These are phyloP conservation scores for Triticum timopheevii DNA, from an alignment of 176 grass and related monocot genomes.

Conservation along the genomic window DNA sequence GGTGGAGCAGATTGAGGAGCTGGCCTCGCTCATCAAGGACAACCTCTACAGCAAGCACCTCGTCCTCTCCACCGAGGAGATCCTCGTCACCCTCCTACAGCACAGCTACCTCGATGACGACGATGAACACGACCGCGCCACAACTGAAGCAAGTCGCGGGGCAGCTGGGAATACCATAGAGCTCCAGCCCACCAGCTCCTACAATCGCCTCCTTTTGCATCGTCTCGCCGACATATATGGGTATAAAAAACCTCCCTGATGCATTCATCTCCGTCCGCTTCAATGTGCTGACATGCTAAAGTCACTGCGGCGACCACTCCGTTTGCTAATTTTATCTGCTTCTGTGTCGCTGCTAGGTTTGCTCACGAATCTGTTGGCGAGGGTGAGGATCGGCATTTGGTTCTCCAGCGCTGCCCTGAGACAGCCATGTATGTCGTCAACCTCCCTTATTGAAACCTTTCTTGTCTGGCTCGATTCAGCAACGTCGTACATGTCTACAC, in stretches of 20 bases:
- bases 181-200: constrained; percentile 76
- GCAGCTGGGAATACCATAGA: constrained; percentile 47
- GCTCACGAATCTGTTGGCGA: constrained; percentile 89
- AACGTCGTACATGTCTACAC: neutral
- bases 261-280: neutral
- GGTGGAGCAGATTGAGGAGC: constrained; percentile 66
- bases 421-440: constrained; percentile 73
- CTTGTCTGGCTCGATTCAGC: neutral
- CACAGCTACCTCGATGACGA: constrained; percentile 3
- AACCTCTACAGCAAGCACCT: constrained; percentile 96
- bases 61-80: constrained; percentile 86
- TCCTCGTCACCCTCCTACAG: constrained; percentile 52
- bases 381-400: constrained; percentile 74
- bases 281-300: neutral
- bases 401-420: constrained; percentile 79
- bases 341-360: constrained; percentile 49
- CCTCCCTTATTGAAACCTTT: neutral
- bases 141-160: neutral
- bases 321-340: neutral
- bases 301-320: neutral
- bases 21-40: constrained; percentile 90
- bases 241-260: constrained; percentile 21
- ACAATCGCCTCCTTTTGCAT: constrained; percentile 87
- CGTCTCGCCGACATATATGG: constrained; percentile 93
- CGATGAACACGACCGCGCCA: neutral